A percentile compares a stretch with the other conserved stretches of the same genome.
These are phyloP conservation scores for Phaffomyces thermotolerans DNA, from an alignment of 805 yeast genomes.

Conservation along the genomic window DNA sequence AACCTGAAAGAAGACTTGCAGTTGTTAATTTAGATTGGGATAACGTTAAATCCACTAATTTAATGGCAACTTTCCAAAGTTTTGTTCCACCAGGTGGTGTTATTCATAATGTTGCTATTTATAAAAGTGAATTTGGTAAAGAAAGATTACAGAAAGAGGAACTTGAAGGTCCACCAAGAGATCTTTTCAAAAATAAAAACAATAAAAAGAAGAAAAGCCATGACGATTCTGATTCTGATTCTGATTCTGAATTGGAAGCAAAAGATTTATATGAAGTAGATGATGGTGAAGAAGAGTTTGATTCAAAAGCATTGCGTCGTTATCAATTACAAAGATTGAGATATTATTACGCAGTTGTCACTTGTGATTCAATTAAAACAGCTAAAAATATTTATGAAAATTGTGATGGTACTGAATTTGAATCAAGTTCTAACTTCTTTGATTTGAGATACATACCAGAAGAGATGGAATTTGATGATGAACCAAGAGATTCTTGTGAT, in stretches of 20 bases:
- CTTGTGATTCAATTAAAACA: slow-evolving; percentile 66
- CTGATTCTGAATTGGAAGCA: slow-evolving; percentile 53
- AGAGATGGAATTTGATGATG: slow-evolving; percentile 79
- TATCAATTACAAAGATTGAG: slow-evolving; percentile 90
- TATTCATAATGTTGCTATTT: slow-evolving; percentile 62
- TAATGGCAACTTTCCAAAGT: slow-evolving; percentile 81
- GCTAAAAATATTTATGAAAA: slow-evolving; percentile 71
- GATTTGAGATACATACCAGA: slow-evolving; percentile 92
- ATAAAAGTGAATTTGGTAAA: slow-evolving; percentile 90
- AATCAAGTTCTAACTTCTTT: slow-evolving; percentile 89
- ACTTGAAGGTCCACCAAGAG: slow-evolving; percentile 86
- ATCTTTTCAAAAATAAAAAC: slow-evolving; percentile 51
- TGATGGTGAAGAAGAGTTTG: slow-evolving; percentile 77
- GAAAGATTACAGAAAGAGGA: slow-evolving; percentile 87
- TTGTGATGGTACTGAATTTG: slow-evolving; percentile 94
- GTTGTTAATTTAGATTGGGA: slow-evolving; percentile 98
- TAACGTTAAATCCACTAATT: slow-evolving; percentile 76
- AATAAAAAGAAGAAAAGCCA: slow-evolving; percentile 34
- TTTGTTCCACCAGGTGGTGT: slow-evolving; percentile 74
- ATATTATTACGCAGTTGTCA: slow-evolving; percentile 87
- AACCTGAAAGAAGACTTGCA: slow-evolving; percentile 75
- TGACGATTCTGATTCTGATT: slow-evolving; percentile 40
- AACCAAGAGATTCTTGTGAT: slow-evolving; percentile 65
- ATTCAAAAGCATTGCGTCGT: slow-evolving; percentile 73
- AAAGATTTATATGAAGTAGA: slow-evolving; percentile 71